A percentile compares a stretch with the other conserved stretches of the same genome.
These are phyloP conservation scores for Casuarina cunninghamiana DNA, from an alignment of 306 rosid species.

Conservation along the genomic window DNA sequence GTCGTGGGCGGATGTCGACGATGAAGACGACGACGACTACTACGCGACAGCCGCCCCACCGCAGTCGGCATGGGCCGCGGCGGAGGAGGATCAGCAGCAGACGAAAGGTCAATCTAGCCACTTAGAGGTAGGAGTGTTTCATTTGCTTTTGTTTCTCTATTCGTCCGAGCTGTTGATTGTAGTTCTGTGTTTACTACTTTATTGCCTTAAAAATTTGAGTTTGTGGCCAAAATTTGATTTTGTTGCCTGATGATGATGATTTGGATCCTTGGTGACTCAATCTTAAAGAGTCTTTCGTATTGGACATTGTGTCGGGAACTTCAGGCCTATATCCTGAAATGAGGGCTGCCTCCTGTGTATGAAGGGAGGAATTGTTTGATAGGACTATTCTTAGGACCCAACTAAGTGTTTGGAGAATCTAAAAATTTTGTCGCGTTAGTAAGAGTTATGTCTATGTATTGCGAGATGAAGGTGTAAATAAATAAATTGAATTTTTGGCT, in stretches of 20 bases:
- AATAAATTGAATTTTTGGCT: too few relatives aligned
- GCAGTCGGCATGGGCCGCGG: conserved; percentile 56
- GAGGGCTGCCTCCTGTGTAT: background rate
- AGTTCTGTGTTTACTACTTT: background rate
- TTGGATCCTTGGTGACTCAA: background rate
- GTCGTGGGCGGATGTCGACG: conserved; percentile 94
- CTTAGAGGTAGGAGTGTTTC: conserved; percentile 52
- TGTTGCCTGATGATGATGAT: background rate
- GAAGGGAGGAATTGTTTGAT: background rate
- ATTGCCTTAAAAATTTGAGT: background rate
- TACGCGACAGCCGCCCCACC: conserved; percentile 77
- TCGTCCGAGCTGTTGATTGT: background rate
- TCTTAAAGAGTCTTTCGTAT: too few relatives aligned
- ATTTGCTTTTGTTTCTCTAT: background rate
- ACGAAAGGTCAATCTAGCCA: conserved; percentile 41
- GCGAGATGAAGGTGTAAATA: background rate
- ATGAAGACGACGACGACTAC: conserved; percentile 80
- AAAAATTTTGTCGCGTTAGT: background rate
- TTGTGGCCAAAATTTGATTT: background rate
- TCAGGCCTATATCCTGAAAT: background rate
- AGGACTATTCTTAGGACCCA: background rate
- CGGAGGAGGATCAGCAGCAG: conserved; percentile 45
- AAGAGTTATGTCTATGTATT: background rate
- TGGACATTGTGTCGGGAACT: background rate
- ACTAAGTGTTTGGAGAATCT: background rate